Conservation (phyloP, 2,329 filamentous ascomycete species). For the Fusarium burgessii region DNA sequence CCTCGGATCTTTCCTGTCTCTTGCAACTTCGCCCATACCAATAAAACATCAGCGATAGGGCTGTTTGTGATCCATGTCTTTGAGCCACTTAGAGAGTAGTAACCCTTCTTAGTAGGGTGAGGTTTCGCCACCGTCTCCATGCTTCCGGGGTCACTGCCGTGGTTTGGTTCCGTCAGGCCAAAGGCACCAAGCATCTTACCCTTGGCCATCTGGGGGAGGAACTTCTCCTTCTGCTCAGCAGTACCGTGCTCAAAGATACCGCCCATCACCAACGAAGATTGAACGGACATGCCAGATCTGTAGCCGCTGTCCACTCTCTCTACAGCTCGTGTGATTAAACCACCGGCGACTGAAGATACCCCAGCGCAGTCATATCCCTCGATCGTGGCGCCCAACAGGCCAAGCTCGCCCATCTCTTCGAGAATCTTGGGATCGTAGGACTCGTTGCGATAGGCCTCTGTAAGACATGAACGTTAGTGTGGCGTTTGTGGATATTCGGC, state of each 20-base stretch:
- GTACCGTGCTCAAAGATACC: slow-evolving; percentile 89
- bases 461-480: slow-evolving; percentile 14
- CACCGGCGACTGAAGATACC: slow-evolving; percentile 87
- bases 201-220: slow-evolving; percentile 83
- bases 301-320: slow-evolving; percentile 94
- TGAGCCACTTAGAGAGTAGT: slow-evolving; percentile 80
- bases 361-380: slow-evolving; percentile 90
- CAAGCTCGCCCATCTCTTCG: slow-evolving; percentile 91
- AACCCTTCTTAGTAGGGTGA: slow-evolving; percentile 86
- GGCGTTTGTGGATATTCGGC: neutral
- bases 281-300: slow-evolving; percentile 92
- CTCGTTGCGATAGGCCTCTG: slow-evolving; percentile 87
- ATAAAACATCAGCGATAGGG: slow-evolving; percentile 84
- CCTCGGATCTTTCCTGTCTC: slow-evolving; percentile 94
- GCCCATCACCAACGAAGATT: slow-evolving; percentile 93
- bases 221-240: slow-evolving; percentile 87
- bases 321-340: slow-evolving; percentile 89
- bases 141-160: slow-evolving; percentile 89
- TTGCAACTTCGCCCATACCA: slow-evolving; percentile 94
- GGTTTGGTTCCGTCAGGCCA: slow-evolving; percentile 91
- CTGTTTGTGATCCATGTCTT: slow-evolving; percentile 99
- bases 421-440: slow-evolving; percentile 87
- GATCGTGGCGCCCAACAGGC: slow-evolving; percentile 87
- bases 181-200: slow-evolving; percentile 88
- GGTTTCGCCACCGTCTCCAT: slow-evolving; percentile 91